A percentile compares a stretch with the other conserved stretches of the same genome.
Evolutionary conservation across 1,139 yeast species (phyloP).

Genomic region (Sugiyamaella japonica): DNA sequence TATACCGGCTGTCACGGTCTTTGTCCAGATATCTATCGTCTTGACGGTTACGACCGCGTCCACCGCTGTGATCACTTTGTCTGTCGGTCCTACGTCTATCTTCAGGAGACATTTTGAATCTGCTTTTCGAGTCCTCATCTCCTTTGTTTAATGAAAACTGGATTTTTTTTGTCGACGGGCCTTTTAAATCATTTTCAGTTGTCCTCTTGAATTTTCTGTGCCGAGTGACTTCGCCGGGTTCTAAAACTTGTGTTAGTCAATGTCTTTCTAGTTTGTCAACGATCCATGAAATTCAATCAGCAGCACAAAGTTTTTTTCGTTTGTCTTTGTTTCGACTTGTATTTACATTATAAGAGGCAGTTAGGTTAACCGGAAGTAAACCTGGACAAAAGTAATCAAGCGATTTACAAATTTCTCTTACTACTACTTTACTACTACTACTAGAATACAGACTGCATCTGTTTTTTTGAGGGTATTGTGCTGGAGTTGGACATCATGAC

Average conservation of each 20-base stretch:
- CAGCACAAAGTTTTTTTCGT: not conserved
- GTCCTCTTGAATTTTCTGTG: not conserved
- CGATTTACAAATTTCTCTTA: conserved; percentile 1
- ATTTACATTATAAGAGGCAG: not conserved
- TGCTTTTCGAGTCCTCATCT: not conserved
- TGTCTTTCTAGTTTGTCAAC: not conserved
- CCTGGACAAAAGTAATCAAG: not conserved
- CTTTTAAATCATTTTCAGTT: not conserved
- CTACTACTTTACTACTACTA: conserved; percentile 6
- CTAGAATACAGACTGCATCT: conserved; percentile 1
- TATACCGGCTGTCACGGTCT: not conserved
- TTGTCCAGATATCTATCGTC: conserved; percentile 1
- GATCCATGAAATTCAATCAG: conserved; percentile 1
- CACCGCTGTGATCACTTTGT: not conserved
- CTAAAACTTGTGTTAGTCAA: not conserved
- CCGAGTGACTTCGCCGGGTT: not conserved
- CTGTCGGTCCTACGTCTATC: not conserved
- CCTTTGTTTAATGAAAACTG: conserved; percentile 2
- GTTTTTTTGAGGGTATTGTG: not conserved
- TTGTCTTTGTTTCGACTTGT: not conserved
- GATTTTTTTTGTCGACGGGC: conserved; percentile 2
- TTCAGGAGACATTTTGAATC: not conserved
- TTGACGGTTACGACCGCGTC: not conserved
- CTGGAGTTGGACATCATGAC: not conserved
- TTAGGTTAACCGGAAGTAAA: conserved; percentile 5